Base-by-base conservation (phyloP, 257 asterid genomes). In the Solanum tarijense region DNA sequence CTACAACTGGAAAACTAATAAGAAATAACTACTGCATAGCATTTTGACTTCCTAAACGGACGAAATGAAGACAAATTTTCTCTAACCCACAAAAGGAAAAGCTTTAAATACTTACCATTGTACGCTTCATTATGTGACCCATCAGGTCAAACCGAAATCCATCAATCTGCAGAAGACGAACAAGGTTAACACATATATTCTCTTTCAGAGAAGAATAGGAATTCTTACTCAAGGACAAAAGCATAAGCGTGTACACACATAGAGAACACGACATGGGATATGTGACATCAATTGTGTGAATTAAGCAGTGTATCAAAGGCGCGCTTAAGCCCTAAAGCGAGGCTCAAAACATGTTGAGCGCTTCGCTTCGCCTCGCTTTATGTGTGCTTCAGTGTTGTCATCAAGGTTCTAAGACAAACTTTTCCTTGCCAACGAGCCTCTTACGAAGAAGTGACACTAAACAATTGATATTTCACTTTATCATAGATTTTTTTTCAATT, bases 141-240 rank as follows among this genome's bases (percentile, higher is more conserved):
- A 97, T 97, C 84, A 97, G 95, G 91, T 97, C 99, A 92, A 97
- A 97, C 48, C 99, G 98, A 87, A 95, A 97, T 76, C 99, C 99
- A 90, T 95, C 99, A 92, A 97, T 98, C 99, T 97, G 98, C 90
- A 90, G 90, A 25, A 84, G 10, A 74, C 9, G 34, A 86, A 87
- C 38, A 89, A 65, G 79, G 55, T 89, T 87, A 86, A 31, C 34
- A 78, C 65, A 55, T 6, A 55, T 7, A 18, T 55, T 55, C 41
- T 82, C 69, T 82, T 48, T 48, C 69, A 48, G 85, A 81, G 69
- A 31, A 18, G 68, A 81, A 81, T 46, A 36, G 69, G 41, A 82
- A 48, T 29, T 38, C 83, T 76, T 76, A 76, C 58, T 23, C 83
- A 38, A 23, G 83, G 83, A 76, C 32, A 18, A 36, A 76, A 76